Percentiles rank a stretch among this genome's conserved stretches.
Conservation (phyloP, 805 yeast genomes). For the Maudiozyma saulgeensis region DNA sequence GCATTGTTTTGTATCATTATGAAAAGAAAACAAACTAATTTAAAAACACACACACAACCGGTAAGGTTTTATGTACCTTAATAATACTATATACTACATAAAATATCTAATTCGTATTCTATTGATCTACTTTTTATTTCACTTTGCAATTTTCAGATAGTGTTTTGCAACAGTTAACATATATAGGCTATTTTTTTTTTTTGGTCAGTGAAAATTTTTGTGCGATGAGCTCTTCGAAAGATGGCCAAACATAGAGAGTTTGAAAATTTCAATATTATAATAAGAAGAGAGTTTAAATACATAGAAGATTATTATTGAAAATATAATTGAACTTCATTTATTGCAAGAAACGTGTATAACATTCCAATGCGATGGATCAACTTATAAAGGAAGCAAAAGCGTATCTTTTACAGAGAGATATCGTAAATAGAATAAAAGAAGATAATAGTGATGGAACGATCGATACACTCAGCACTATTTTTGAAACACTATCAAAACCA, state of each 20-base stretch:
- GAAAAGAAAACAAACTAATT: no score
- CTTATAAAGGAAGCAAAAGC: not conserved
- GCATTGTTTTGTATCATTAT: not conserved
- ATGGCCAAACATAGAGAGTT: no score
- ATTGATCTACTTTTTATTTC: not conserved
- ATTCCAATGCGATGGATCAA: not conserved
- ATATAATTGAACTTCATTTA: no score
- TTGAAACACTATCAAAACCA: conserved; percentile 4
- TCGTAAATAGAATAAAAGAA: not conserved
- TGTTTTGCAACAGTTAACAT: no score
- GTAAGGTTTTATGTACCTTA: not conserved
- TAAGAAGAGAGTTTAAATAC: no score
- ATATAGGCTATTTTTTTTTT: no score
- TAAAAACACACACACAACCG: no score
- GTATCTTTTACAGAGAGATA: conserved; percentile 1
- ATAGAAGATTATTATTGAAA: no score
- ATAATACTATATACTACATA: not conserved
- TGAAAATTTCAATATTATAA: no score
- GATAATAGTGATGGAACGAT: conserved; percentile 2
- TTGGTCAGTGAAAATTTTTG: no score
- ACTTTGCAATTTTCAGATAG: not conserved
- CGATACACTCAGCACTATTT: conserved; percentile 3
- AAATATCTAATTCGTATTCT: not conserved
- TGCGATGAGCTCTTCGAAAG: no score
- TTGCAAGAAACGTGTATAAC: no score